Base-by-base conservation (phyloP, 495 filamentous ascomycete species). In the Lineolata rhizophorae region DNA sequence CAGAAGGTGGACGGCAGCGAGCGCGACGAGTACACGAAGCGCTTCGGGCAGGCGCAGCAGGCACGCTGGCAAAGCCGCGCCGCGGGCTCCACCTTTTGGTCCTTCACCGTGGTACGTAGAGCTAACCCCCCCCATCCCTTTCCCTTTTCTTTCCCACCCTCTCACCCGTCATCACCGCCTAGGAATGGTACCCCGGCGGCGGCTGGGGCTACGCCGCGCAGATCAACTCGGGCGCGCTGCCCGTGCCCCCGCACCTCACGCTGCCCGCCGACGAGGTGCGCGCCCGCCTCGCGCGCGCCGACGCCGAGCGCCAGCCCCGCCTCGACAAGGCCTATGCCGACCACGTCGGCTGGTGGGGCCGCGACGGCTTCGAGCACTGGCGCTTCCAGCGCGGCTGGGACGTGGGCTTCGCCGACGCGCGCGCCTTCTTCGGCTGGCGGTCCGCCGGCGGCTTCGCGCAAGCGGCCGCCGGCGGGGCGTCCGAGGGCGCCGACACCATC, bases 161-260 rank as follows among this genome's bases (percentile, higher is more conserved):
- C 16, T 38, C 18, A 11, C 30, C 4, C 18, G 19, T 1, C 18
- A 34, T 20, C 12, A 21, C 5, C 20, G n/a, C n/a, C n/a, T n/a
- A n/a, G n/a, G n/a, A 25, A 8, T 25, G 22, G 22, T 8, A 8
- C 8, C 22, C n/a, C n/a, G n/a, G n/a, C 20, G 65, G 62, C 8
- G 59, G 59, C 40, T 67, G 64, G 65, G 59, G 60, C 14, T 64
- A 68, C 39, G 37, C 45, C 0, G 41, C 57, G 22, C 61, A 64
- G 40, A 53, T 49, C 19, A 51, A 56, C 9, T 46, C 38, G 19
- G 43, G 44, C 1, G 52, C 55, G 17, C 49, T 68, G 26, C 17
- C 38, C 3, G 28, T 57, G 9, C 62, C 62, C 5, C 17, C 19
- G 1, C 40, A 35, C 18, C 43, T 60, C 8, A 36, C 32, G 3